Evolutionary conservation across 108 stramenopile species (phyloP), one percentile per base, ranked within the genome.

Genomic region (Schizochytrium sp.): DNA sequence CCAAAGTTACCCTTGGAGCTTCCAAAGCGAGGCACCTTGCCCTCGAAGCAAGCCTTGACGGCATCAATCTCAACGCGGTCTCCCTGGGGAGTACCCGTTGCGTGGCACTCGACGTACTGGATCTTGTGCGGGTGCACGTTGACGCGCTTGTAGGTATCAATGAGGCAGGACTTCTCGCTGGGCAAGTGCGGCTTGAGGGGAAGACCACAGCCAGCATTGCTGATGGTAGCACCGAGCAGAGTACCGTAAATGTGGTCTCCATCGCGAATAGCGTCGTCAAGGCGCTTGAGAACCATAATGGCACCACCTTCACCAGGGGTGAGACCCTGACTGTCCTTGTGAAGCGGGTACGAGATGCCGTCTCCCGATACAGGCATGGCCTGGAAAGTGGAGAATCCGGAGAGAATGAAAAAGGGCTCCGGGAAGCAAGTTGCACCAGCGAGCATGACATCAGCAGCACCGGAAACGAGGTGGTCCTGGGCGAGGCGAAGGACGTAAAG

Each of bases 71-170:
- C 64, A 8, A 69, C 64, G 28, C 64, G 64, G 28, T 69, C 64
- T 8, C 64, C 64, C 64, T 69, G 64, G 12, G 64, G 64, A 8
- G 64, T 69, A 7, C 64, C 64, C 42, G 64, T 69, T 38, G 64
- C 64, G 64, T 69, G 64, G 64, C 64, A 69, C 64, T 69, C 64
- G 64, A 69, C 64, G 64, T 69, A 69, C 64, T 69, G 64, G 28
- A 69, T 15, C 64, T 69, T 69, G 64, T 69, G 64, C 64, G 64
- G 64, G 64, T 69, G 64, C 12, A 69, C 64, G 64, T 69, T 69
- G 3, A 69, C 28, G 64, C 64, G 64, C 64, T 12, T 69, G 64
- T 69, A 69, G 64, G 64, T 69, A 2, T 69, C 64, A 38, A 69
- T 69, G 64, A 69, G 64, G 64, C 64, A 69, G 19, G 12, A 8